Percentiles rank a stretch among this genome's conserved stretches.
These are phyloP conservation scores for Nymphaea colorata DNA, from an alignment of 164 flowering plant genomes.

Conservation along the genomic window DNA sequence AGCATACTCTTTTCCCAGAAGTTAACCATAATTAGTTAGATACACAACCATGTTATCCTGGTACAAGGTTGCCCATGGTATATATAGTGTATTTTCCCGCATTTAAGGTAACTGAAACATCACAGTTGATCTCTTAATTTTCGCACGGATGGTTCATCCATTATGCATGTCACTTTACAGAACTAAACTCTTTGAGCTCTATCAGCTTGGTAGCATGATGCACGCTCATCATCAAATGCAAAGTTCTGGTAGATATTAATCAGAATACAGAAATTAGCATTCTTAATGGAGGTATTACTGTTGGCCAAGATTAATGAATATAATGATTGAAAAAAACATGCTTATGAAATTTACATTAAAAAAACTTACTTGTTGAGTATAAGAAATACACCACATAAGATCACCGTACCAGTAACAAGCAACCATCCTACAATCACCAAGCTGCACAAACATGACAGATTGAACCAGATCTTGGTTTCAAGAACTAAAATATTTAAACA, in stretches of 20 bases:
- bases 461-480: background rate
- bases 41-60: too few relatives aligned
- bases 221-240: background rate
- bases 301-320: background rate
- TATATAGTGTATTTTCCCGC: too few relatives aligned
- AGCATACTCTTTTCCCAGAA: too few relatives aligned
- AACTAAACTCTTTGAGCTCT: too few relatives aligned
- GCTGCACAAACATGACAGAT: conserved; percentile 25
- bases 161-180: too few relatives aligned
- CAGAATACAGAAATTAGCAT: background rate
- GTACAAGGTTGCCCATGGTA: too few relatives aligned
- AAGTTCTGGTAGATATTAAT: background rate
- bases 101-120: too few relatives aligned
- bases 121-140: too few relatives aligned
- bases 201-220: background rate
- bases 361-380: conserved; percentile 68
- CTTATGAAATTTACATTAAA: background rate
- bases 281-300: background rate
- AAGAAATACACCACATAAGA: conserved; percentile 71
- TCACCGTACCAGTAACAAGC: conserved; percentile 66
- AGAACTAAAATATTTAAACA: background rate
- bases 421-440: conserved; percentile 79
- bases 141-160: too few relatives aligned
- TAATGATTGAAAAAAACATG: too few relatives aligned
- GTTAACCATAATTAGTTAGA: too few relatives aligned